These are phyloP conservation scores for Vitis labrusca DNA, from an alignment of 164 flowering plant species.

Conservation along the genomic window DNA sequence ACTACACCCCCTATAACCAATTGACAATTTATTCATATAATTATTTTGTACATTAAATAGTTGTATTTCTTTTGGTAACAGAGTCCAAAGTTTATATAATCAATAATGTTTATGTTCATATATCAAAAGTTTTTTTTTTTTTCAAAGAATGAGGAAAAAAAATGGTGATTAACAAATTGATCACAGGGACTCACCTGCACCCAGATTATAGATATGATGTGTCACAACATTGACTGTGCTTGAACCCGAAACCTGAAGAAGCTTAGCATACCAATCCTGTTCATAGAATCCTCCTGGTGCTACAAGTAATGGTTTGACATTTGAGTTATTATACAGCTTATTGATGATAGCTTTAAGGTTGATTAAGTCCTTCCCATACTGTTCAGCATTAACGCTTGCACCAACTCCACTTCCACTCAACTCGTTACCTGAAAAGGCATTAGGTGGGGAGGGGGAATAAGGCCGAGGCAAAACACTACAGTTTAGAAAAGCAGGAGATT, in stretches of 20 bases:
- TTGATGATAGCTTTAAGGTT: conserved; percentile 51
- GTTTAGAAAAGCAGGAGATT: neutral
- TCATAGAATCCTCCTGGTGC: conserved; percentile 95
- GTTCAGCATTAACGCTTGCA: conserved; percentile 68
- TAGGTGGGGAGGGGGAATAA: neutral
- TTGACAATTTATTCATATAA: no score
- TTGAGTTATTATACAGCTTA: conserved; percentile 43
- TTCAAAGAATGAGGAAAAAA: neutral
- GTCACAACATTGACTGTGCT: conserved; percentile 54
- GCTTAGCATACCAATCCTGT: conserved; percentile 57
- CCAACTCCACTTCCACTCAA: conserved; percentile 82
- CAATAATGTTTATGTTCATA: no score
- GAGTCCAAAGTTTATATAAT: no score
- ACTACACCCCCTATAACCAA: no score
- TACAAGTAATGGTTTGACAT: conserved; percentile 54
- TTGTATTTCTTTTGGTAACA: no score
- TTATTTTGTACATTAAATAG: no score
- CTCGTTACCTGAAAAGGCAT: conserved; percentile 66
- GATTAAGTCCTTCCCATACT: conserved; percentile 74
- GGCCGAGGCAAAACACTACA: neutral
- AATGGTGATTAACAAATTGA: neutral
- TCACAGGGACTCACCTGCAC: conserved; percentile 48
- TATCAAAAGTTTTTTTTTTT: no score
- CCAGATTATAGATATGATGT: conserved; percentile 85
- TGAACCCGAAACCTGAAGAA: conserved; percentile 77